Base-by-base conservation (phyloP, 805 yeast genomes). In the Ascoidea asiatica region DNA sequence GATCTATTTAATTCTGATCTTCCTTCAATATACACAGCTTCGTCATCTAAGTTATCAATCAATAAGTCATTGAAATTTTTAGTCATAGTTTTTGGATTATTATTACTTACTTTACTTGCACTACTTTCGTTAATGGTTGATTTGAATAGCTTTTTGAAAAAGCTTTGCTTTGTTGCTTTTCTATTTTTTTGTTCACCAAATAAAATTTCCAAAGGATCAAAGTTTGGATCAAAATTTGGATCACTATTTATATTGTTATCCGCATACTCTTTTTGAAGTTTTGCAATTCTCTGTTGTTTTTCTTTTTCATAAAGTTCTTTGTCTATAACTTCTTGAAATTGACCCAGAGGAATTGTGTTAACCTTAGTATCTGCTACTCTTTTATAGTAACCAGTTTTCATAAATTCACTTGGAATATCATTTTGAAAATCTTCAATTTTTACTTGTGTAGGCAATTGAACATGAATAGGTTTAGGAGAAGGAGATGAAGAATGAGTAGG, bases 1-100 rank as follows among this genome's bases (percentile, higher is more conserved):
- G 88, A 77, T 53, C 97, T 70, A 57, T 81, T 75, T 44, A 88
- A 60, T 51, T 79, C 89, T 41, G 75, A 63, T 41, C 72, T 69
- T 13, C 68, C 66, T 20, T 72, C 75, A 19, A 76, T 65, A 81
- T 82, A 75, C 35, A 59, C 47, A 33, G 66, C 61, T 40, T 64
- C 62, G 47, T 66, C 55, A 59, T 70, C 62, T 60, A 61, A 21
- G 58, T 57, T 19, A 60, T 61, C 75, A n/a, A n/a, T n/a, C 65
- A 61, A 53, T 19, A 46, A 47, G 42, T 55, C 53, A 2, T 49
- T 49, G 22, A 52, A 46, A 19, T 43, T 42, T 23, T 50, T 50
- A n/a, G 50, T 50, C 36, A 58, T 42, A 2, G 53, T 54, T 17
- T 60, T 58, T 23, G 45, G 46, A n/a, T n/a, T n/a, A n/a, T n/a